Evolutionary conservation across 2,329 filamentous ascomycete species (phyloP), one percentile per base, ranked within the genome.

Genomic region (Xylariaceae sp.): DNA sequence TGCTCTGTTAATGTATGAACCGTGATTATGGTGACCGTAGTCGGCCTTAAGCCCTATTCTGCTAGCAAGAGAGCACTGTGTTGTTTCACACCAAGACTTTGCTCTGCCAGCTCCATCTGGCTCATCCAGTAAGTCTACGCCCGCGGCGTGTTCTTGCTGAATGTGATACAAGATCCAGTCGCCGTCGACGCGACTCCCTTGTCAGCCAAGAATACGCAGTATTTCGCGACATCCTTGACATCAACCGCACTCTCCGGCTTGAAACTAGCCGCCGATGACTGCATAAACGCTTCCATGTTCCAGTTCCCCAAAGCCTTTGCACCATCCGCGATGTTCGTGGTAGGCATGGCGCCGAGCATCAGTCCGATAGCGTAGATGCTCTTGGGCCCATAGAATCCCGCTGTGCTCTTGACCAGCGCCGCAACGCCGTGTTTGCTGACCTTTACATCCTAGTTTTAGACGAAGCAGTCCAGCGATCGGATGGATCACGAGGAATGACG

Each of bases 401-500:
- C 77, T 13, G 75, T 81, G 59, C 75, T 81, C 57, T 73, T 75
- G 9, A 74, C 77, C 43, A 80, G 57, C 1, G 71, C 76, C 3
- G 76, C 51, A 9, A 79, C 54, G 9, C 69, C 76, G 49, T 78
- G 74, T 59, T 79, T 78, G 57, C 64, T 69, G 1, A 68, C 66
- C 0, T 26, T 26, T 6, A 26, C 22, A 26, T 11, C 22, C 22
- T 26, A 26, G 6, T 11, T 6, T 26, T 11, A 26, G 22, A n/a
- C 22, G 11, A 11, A 26, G 22, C 22, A 6, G 6, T 11, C 22
- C 22, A 26, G 11, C 6, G 22, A 26, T 26, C 11, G 11, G 6
- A 26, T 26, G 11, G 6, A 26, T 11, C 22, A 26, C 22, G 11
- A 11, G 11, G 11, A 11, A 26, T 11, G 22, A 26, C 22, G 6